Evolutionary conservation across 2,329 filamentous ascomycete species (phyloP).

Genomic region (Xylaria arbuscula): DNA sequence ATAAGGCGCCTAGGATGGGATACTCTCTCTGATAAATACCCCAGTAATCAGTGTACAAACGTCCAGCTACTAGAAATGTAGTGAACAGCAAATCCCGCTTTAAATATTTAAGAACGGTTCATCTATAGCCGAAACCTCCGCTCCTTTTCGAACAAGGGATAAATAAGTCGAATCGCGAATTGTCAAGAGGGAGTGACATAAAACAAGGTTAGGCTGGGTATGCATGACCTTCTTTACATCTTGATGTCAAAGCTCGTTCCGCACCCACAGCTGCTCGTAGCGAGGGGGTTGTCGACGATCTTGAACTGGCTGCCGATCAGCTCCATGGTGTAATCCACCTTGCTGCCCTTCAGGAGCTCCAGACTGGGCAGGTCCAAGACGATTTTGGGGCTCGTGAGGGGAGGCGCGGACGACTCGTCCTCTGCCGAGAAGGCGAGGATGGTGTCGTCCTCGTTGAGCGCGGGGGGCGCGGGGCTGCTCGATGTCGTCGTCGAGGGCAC

Average conservation of each 20-base stretch:
- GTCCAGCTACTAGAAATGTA: background rate
- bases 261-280: conserved; percentile 95
- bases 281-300: conserved; percentile 91
- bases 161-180: background rate
- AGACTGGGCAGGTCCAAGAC: conserved; percentile 89
- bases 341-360: conserved; percentile 90
- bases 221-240: conserved; percentile 52
- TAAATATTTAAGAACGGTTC: conserved; percentile 2
- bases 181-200: background rate
- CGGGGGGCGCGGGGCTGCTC: conserved; percentile 35
- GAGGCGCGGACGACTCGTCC: conserved; percentile 46
- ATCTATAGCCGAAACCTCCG: conserved; percentile 1
- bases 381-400: conserved; percentile 70
- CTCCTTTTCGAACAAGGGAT: background rate
- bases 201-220: background rate
- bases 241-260: conserved; percentile 98
- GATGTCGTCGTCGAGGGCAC: conserved; percentile 49
- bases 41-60: conserved; percentile 1
- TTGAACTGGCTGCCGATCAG: conserved; percentile 89
- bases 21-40: background rate
- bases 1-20: background rate
- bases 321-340: conserved; percentile 96
- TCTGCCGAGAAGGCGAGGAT: conserved; percentile 78
- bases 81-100: background rate
- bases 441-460: conserved; percentile 78